Conservation (phyloP, 2,329 filamentous ascomycete species). For the Eurotiales sp. region DNA sequence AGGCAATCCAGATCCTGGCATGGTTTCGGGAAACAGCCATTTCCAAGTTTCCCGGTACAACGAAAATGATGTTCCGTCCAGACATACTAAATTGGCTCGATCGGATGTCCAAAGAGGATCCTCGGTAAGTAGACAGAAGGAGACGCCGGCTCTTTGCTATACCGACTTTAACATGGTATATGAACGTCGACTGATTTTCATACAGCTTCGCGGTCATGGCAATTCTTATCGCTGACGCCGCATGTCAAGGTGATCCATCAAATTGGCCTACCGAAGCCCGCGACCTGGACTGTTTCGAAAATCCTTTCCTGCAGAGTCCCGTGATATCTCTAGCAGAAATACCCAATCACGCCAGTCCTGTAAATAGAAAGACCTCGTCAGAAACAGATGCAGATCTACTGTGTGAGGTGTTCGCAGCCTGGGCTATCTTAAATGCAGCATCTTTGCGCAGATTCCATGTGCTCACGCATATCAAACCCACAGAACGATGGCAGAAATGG, state of each 20-base stretch:
- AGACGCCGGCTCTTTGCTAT: too few species aligned
- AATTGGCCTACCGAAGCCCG: slow-evolving; percentile 9
- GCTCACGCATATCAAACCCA: slow-evolving; percentile 22
- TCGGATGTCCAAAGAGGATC: slow-evolving; percentile 19
- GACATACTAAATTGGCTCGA: slow-evolving; percentile 33
- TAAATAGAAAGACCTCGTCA: slow-evolving; percentile 18
- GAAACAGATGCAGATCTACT: slow-evolving; percentile 32
- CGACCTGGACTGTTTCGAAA: slow-evolving; percentile 22
- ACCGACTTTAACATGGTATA: too few species aligned
- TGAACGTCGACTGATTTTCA: neutral
- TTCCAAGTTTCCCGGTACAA: slow-evolving; percentile 25
- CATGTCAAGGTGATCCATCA: slow-evolving; percentile 17
- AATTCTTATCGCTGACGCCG: slow-evolving; percentile 24
- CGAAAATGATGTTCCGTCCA: slow-evolving; percentile 39
- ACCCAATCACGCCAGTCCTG: slow-evolving; percentile 20
- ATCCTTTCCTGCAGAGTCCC: slow-evolving; percentile 23
- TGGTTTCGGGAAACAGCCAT: slow-evolving; percentile 30
- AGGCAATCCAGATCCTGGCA: slow-evolving; percentile 29
- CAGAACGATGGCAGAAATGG: slow-evolving; percentile 28
- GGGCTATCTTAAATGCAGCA: slow-evolving; percentile 29
- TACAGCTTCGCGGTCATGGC: slow-evolving; percentile 26
- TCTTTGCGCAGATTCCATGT: slow-evolving; percentile 32
- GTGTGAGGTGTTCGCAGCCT: slow-evolving; percentile 38
- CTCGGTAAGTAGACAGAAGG: slow-evolving; percentile 6
- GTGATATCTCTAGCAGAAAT: slow-evolving; percentile 28